Base-by-base conservation (phyloP, 2,329 filamentous ascomycete genomes). In the Zasmidium cellare region DNA sequence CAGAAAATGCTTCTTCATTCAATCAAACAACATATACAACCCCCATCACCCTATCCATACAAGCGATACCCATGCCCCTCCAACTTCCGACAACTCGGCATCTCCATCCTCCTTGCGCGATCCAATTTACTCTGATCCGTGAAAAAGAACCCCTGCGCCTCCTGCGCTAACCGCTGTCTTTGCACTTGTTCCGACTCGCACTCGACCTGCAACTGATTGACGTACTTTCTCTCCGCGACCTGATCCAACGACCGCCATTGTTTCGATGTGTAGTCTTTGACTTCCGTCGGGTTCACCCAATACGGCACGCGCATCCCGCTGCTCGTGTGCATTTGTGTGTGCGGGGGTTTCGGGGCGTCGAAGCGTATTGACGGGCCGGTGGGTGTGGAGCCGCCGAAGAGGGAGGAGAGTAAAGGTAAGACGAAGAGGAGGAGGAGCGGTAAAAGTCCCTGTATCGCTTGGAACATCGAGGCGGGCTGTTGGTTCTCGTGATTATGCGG, bases 71-170 rank as follows among this genome's bases (percentile, higher is more conserved):
- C 79, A 72, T 85, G 70, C 48, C 78, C 75, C 54, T 82, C 76
- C 65, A 88, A 70, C 62, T 78, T 80, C 67, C 77, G 77, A 72
- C 87, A 89, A 65, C 77, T 82, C 71, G 79, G 80, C 78, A 86
- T 81, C 47, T 83, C 77, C 80, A 87, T 81, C 20, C 76, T 76
- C 59, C 82, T 77, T 25, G 92, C 92, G 58, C 85, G 75, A 60
- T 87, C 84, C 85, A 96, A 85, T 79, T 91, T 92, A 61, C 87
- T 87, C 53, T 86, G 81, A 69, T 97, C 91, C 55, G 87, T 85
- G 73, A 86, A 92, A 70, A 96, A 91, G 89, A 92, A 96, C 2
- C 92, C 92, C 67, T 89, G 86, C 0, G 92, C 92, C 49, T 90
- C 87, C 63, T 96, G 86, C 61, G 87, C 80, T 74, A 92, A 79